These are phyloP conservation scores for Cercospora berteroae DNA, from an alignment of 2,329 filamentous ascomycete genomes.

Conservation along the genomic window DNA sequence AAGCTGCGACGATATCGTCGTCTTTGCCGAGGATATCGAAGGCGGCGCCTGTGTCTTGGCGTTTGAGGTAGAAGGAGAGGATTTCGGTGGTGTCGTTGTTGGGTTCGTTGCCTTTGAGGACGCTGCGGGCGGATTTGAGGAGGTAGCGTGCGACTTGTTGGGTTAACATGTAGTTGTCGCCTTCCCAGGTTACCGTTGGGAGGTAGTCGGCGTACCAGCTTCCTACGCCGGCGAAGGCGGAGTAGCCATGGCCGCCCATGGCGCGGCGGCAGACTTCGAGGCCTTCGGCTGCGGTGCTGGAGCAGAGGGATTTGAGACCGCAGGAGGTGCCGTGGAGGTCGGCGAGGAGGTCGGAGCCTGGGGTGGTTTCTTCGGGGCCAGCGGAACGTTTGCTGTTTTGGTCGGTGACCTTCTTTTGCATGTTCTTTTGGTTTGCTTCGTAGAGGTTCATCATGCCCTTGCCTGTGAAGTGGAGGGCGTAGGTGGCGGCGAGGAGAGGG, in stretches of 20 bases:
- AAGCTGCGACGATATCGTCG: conserved; percentile 68
- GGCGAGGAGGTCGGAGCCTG: conserved; percentile 66
- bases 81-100: conserved; percentile 68
- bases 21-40: conserved; percentile 72
- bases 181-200: conserved; percentile 70
- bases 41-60: conserved; percentile 68
- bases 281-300: conserved; percentile 69
- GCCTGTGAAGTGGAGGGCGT: conserved; percentile 76
- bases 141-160: conserved; percentile 77
- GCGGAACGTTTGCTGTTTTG: conserved; percentile 54
- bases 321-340: conserved; percentile 76
- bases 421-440: conserved; percentile 67
- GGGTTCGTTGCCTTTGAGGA: conserved; percentile 62
- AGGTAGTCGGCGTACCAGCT: conserved; percentile 73
- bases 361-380: conserved; percentile 65
- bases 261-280: conserved; percentile 72
- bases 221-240: conserved; percentile 72
- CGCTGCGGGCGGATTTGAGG: conserved; percentile 70
- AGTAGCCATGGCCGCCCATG: conserved; percentile 76
- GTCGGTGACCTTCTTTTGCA: conserved; percentile 48
- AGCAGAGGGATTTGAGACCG: conserved; percentile 70
- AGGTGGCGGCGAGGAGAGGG: conserved; percentile 69
- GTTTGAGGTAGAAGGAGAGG: conserved; percentile 61
- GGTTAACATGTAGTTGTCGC: conserved; percentile 79
- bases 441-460: conserved; percentile 73